Conservation (phyloP, 2,329 filamentous ascomycete species). For the Coccinonectria pachysandricola region DNA sequence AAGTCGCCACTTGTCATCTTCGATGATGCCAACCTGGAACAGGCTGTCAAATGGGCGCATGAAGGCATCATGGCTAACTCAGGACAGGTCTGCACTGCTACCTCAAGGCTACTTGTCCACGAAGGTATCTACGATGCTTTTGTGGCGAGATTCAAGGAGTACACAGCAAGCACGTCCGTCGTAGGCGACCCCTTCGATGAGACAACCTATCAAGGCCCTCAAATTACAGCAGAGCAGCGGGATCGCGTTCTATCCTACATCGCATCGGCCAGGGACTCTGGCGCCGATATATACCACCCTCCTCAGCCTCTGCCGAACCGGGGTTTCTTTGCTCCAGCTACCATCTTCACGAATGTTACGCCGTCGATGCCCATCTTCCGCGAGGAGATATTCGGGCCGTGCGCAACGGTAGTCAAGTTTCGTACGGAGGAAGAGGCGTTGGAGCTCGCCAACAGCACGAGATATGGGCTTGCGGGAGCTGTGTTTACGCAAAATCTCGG, state of each 20-base stretch:
- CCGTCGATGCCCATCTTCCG: slow-evolving; percentile 14
- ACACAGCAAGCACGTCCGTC: slow-evolving; percentile 42
- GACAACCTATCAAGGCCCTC: slow-evolving; percentile 57
- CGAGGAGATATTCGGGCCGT: slow-evolving; percentile 25
- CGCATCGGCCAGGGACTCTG: slow-evolving; percentile 51
- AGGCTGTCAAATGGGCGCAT: slow-evolving; percentile 44
- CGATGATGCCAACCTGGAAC: slow-evolving; percentile 50
- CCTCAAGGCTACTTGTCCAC: slow-evolving; percentile 49
- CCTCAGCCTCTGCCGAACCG: slow-evolving; percentile 6
- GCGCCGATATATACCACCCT: slow-evolving; percentile 37
- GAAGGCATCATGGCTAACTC: slow-evolving; percentile 41
- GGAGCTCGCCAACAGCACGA: slow-evolving; percentile 27
- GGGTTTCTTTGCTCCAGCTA: slow-evolving; percentile 21
- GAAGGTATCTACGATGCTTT: slow-evolving; percentile 48
- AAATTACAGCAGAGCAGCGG: slow-evolving; percentile 54
- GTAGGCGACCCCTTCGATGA: slow-evolving; percentile 56
- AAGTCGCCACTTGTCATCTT: slow-evolving; percentile 52
- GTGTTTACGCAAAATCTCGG: slow-evolving; percentile 44
- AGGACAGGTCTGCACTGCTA: slow-evolving; percentile 51
- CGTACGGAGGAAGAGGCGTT: slow-evolving; percentile 20
- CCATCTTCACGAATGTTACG: slow-evolving; percentile 18
- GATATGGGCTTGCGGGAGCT: slow-evolving; percentile 43
- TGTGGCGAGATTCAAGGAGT: slow-evolving; percentile 47
- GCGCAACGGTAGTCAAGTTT: slow-evolving; percentile 18
- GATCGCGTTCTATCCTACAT: slow-evolving; percentile 57